Conservation (phyloP, 805 yeast species). For the Saturnispora saitoi region DNA sequence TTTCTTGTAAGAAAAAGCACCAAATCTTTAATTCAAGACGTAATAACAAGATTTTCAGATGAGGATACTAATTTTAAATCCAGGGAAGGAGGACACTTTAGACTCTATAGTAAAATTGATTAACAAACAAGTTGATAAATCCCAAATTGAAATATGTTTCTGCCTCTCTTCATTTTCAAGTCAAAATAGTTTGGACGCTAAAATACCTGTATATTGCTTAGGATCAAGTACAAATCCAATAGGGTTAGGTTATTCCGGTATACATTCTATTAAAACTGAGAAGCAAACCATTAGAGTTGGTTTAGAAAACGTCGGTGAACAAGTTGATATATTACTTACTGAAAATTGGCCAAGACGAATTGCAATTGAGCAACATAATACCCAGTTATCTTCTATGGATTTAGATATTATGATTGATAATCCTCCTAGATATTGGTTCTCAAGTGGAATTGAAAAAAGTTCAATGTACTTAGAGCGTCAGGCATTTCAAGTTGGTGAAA, state of each 20-base stretch:
- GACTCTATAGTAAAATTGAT: neutral
- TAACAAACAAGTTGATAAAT: neutral
- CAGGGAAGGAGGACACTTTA: neutral
- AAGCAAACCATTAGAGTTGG: conserved; percentile 1
- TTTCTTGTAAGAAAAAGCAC: no score
- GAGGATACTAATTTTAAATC: conserved; percentile 6
- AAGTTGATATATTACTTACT: conserved; percentile 46
- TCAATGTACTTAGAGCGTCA: conserved; percentile 45
- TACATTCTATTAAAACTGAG: neutral
- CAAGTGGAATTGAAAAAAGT: conserved; percentile 37
- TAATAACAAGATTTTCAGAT: neutral
- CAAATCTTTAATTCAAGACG: no score
- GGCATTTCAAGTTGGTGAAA: conserved; percentile 37
- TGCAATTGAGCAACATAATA: conserved; percentile 33
- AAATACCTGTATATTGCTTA: conserved; percentile 1
- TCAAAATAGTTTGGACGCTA: neutral
- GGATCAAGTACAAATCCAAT: neutral
- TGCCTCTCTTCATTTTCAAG: neutral
- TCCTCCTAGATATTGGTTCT: conserved; percentile 63
- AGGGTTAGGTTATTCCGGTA: neutral
- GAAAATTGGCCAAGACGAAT: conserved; percentile 53
- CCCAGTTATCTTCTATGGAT: neutral
- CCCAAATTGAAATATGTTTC: conserved; percentile 1
- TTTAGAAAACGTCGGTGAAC: neutral
- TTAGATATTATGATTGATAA: conserved; percentile 10